These are phyloP conservation scores for Fagopyrum tataricum DNA, from an alignment of 148 eudicot species.

Conservation along the genomic window DNA sequence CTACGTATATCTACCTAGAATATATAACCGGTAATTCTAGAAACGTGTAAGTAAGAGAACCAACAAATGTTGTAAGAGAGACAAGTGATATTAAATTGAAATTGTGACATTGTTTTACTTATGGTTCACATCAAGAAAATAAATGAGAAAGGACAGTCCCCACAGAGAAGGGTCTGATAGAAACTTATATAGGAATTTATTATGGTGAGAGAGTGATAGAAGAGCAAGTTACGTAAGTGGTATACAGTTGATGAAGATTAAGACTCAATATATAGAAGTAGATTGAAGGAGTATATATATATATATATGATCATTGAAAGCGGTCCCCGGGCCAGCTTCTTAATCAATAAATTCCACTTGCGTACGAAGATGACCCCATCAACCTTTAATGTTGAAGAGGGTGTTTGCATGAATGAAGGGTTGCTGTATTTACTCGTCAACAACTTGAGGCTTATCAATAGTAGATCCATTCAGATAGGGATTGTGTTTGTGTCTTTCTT, in stretches of 20 bases:
- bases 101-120: background rate
- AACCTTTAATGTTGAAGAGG: constrained; percentile 15
- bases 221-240: constrained; percentile 7
- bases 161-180: background rate
- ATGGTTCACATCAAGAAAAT: constrained; percentile 9
- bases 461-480: constrained; percentile 7
- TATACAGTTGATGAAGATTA: constrained; percentile 10
- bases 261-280: constrained; percentile 26
- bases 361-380: background rate
- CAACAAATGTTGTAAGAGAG: background rate
- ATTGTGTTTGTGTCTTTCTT: constrained; percentile 29
- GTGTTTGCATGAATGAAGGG: constrained; percentile 55
- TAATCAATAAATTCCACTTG: background rate
- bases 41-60: no score
- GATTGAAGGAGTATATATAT: constrained; percentile 24
- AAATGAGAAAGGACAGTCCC: constrained; percentile 3
- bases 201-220: background rate
- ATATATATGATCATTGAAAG: background rate
- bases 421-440: constrained; percentile 31
- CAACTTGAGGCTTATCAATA: constrained; percentile 20
- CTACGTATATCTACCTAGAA: no score
- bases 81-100: background rate
- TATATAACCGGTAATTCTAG: no score
- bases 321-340: background rate
- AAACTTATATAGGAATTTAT: background rate